These are phyloP conservation scores for Aspergillus mulundensis DNA, from an alignment of 495 filamentous ascomycete genomes.

Conservation along the genomic window DNA sequence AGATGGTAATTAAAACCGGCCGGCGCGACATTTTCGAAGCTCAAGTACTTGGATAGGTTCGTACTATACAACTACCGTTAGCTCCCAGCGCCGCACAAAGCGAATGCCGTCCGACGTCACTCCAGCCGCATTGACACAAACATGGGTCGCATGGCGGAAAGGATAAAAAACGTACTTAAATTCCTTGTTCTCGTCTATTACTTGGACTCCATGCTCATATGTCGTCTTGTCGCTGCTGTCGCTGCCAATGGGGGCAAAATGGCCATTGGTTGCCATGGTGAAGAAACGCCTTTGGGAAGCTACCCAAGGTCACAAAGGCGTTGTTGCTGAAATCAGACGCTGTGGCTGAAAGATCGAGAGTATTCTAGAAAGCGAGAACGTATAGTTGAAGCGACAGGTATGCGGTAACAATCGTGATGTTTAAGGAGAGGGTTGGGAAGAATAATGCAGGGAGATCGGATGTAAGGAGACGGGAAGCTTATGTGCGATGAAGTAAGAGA, in stretches of 20 bases:
- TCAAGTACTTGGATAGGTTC: conserved; percentile 76
- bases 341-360: not conserved
- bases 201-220: conserved; percentile 92
- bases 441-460: conserved; percentile 7
- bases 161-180: conserved; percentile 70
- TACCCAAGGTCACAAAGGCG: conserved; percentile 13
- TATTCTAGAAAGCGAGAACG: not conserved
- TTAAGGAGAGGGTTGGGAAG: conserved; percentile 10
- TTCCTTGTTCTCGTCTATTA: conserved; percentile 90
- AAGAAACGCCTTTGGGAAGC: conserved; percentile 47
- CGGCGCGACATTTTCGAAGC: conserved; percentile 69
- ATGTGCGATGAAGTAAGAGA: conserved; percentile 14
- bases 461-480: conserved; percentile 7
- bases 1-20: conserved; percentile 98
- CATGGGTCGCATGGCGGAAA: not conserved
- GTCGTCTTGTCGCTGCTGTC: conserved; percentile 54
- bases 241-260: conserved; percentile 77
- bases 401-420: conserved; percentile 20
- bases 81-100: conserved; percentile 10
- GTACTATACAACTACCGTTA: conserved; percentile 48
- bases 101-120: conserved; percentile 6
- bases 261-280: conserved; percentile 74
- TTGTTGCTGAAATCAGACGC: not conserved
- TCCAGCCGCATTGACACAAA: not conserved
- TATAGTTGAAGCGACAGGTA: conserved; percentile 6